phyloP scores from a whole-genome alignment of 148 eudicot species.

The Rhododendron molle region DNA sequence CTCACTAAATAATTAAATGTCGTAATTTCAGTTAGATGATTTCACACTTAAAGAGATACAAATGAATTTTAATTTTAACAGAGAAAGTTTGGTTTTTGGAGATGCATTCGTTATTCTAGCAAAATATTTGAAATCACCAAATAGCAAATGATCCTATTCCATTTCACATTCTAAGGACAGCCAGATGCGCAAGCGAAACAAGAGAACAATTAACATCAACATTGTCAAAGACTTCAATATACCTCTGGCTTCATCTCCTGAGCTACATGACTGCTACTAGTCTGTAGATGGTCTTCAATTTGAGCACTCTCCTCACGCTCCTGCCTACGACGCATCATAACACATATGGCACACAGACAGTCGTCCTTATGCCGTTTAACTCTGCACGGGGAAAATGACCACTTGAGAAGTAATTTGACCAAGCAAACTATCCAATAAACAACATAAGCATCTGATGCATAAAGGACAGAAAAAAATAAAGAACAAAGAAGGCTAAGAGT shows the following conservation, averaged over 20 bases:
- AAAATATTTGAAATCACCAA: background rate
- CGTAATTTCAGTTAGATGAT: background rate
- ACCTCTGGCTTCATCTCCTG: constrained; percentile 64
- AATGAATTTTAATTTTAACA: background rate
- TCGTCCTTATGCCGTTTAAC: constrained; percentile 89
- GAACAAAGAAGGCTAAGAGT: background rate
- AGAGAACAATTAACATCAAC: background rate
- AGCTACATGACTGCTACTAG: constrained; percentile 25
- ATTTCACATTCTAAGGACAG: background rate
- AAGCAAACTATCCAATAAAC: background rate
- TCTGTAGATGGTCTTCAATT: constrained; percentile 38
- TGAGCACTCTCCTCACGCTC: constrained; percentile 68
- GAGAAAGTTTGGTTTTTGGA: background rate
- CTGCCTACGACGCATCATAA: constrained; percentile 91
- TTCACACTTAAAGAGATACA: background rate
- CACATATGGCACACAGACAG: constrained; percentile 93
- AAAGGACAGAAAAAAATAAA: background rate
- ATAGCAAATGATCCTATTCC: background rate
- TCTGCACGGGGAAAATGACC: constrained; percentile 29
- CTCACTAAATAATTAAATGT: background rate
- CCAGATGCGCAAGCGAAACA: background rate
- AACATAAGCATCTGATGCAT: background rate
- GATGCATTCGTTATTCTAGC: background rate
- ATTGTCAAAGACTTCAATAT: constrained; percentile 6
- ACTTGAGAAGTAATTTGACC: background rate